These are phyloP conservation scores for Nothophoma quercina DNA, from an alignment of 2,329 filamentous ascomycete genomes.

Conservation along the genomic window DNA sequence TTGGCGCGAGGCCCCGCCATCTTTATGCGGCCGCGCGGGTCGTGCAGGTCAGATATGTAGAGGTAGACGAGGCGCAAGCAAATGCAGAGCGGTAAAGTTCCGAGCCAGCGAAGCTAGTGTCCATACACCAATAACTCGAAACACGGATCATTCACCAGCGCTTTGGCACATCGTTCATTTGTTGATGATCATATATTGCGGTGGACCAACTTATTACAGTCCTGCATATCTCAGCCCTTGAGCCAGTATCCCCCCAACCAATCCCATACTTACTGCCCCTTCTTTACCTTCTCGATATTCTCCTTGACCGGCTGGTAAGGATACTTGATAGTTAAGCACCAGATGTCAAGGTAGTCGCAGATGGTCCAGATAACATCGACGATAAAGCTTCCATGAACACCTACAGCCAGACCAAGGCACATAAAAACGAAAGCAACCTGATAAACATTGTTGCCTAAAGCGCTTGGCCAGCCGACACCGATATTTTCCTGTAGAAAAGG, in stretches of 20 bases:
- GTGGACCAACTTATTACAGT: too few species aligned
- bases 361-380: constrained; percentile 97
- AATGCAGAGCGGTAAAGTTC: neutral
- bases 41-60: too few species aligned
- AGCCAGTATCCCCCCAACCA: too few species aligned
- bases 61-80: too few species aligned
- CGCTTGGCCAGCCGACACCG: constrained; percentile 57
- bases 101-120: neutral
- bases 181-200: too few species aligned
- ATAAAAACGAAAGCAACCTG: constrained; percentile 91
- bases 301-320: constrained; percentile 58
- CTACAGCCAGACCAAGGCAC: constrained; percentile 82
- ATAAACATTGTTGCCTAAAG: constrained; percentile 69
- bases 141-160: too few species aligned
- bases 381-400: constrained; percentile 97
- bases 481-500: constrained; percentile 64
- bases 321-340: constrained; percentile 98
- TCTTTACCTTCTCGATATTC: constrained; percentile 32
- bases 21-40: neutral
- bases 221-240: too few species aligned
- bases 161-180: too few species aligned
- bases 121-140: neutral
- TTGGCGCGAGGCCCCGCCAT: constrained; percentile 40
- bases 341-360: constrained; percentile 97
- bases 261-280: constrained; percentile 27